Conservation (phyloP, 345 rosid species). For the Ceriops zippeliana region DNA sequence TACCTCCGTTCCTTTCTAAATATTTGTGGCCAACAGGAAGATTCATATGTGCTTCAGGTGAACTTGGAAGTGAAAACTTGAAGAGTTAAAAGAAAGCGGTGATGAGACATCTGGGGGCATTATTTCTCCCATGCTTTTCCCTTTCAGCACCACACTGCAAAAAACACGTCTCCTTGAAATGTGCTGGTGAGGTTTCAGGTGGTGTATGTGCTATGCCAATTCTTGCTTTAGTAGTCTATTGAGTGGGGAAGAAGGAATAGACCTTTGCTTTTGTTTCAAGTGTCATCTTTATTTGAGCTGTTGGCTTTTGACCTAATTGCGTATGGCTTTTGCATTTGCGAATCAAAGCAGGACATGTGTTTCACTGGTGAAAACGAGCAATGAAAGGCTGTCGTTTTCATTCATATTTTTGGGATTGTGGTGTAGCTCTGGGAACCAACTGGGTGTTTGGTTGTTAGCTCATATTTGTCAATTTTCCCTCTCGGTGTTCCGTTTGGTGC, state of each 20-base stretch:
- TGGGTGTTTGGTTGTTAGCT: conserved; percentile 14
- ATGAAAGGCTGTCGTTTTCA: not conserved
- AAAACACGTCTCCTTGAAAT: conserved; percentile 28
- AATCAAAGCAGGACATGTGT: conserved; percentile 16
- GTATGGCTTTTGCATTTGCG: conserved; percentile 18
- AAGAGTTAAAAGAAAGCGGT: conserved; percentile 40
- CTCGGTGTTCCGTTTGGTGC: conserved; percentile 24
- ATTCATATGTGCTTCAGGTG: conserved; percentile 23
- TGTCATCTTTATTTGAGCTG: conserved; percentile 20
- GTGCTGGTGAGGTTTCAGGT: conserved; percentile 18
- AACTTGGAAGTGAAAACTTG: conserved; percentile 45
- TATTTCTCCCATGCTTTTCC: conserved; percentile 19
- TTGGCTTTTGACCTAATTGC: conserved; percentile 35
- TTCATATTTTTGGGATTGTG: conserved; percentile 12
- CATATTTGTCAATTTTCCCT: conserved; percentile 7
- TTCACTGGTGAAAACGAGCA: not conserved
- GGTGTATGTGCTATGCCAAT: conserved; percentile 20
- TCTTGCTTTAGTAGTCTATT: conserved; percentile 15
- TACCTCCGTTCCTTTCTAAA: conserved; percentile 34
- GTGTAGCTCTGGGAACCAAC: not conserved
- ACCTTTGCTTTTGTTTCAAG: conserved; percentile 54
- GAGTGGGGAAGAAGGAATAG: conserved; percentile 52
- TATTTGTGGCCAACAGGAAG: conserved; percentile 26
- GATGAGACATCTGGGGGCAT: conserved; percentile 70
- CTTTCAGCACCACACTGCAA: conserved; percentile 16